Percentiles rank a stretch among this genome's conserved stretches.
Evolutionary conservation across 352 stramenopile genomes (phyloP).

Genomic region (Phytopythium montanum): DNA sequence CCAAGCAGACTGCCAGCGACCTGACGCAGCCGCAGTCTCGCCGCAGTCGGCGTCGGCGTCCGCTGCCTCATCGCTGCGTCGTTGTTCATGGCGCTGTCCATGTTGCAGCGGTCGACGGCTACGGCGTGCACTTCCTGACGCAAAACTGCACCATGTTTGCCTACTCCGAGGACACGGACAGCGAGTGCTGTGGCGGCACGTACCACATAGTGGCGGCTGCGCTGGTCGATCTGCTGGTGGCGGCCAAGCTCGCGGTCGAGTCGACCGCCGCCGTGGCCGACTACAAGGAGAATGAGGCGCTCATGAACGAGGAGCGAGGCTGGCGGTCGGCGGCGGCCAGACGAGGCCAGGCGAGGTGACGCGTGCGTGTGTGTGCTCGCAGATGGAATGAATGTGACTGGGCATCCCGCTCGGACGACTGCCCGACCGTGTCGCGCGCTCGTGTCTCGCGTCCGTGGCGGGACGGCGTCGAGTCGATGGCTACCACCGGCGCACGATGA

Average conservation of each 20-base stretch:
- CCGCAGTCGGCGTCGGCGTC: too few relatives aligned
- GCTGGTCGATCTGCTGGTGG: constrained; percentile 58
- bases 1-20: too few relatives aligned
- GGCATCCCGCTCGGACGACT: background rate
- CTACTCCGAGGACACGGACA: constrained; percentile 64
- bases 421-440: background rate
- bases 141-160: constrained; percentile 57
- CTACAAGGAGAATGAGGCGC: constrained; percentile 76
- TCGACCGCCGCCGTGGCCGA: constrained; percentile 56
- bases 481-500: too few relatives aligned
- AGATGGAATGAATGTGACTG: background rate
- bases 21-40: too few relatives aligned
- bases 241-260: constrained; percentile 68
- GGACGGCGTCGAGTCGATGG: background rate
- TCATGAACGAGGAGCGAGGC: constrained; percentile 49
- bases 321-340: background rate
- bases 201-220: constrained; percentile 51
- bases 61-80: too few relatives aligned
- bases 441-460: background rate
- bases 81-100: too few relatives aligned
- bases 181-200: constrained; percentile 46
- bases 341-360: background rate
- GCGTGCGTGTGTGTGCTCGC: background rate
- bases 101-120: constrained; percentile 87
- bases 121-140: constrained; percentile 90